A percentile compares a stretch with the other conserved stretches of the same genome.
Evolutionary conservation across 164 flowering plant genomes (phyloP).

Genomic region (Stephania japonica): DNA sequence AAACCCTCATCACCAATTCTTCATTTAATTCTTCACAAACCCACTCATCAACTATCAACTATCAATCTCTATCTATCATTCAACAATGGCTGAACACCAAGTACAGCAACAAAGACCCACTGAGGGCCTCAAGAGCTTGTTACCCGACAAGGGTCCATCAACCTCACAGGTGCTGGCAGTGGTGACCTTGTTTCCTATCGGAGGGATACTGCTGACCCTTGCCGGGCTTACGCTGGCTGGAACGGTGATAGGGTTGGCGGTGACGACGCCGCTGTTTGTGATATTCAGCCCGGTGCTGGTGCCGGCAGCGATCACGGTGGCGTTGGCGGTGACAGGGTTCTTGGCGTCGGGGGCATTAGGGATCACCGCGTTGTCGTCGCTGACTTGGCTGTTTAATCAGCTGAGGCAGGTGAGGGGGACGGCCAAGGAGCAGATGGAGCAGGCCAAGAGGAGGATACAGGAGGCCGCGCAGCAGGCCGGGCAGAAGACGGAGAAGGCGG

Average conservation of each 20-base stretch:
- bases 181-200: constrained; percentile 58
- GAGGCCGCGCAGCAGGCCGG: constrained; percentile 42
- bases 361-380: constrained; percentile 49
- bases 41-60: too few species aligned
- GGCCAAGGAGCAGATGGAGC: constrained; percentile 29
- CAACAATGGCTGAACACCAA: constrained; percentile 28
- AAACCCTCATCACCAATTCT: too few species aligned
- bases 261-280: constrained; percentile 61
- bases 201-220: constrained; percentile 54
- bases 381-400: constrained; percentile 55
- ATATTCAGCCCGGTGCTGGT: constrained; percentile 77
- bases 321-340: constrained; percentile 55
- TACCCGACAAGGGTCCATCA: constrained; percentile 32
- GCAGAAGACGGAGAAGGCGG: constrained; percentile 41
- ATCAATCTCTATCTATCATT: neutral
- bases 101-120: constrained; percentile 6
- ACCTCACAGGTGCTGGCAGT: constrained; percentile 45
- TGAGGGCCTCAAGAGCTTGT: constrained; percentile 15
- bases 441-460: constrained; percentile 30
- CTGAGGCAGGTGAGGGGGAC: constrained; percentile 22
- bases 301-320: constrained; percentile 53
- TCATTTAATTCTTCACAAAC: too few species aligned
- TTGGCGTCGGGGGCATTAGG: constrained; percentile 74
- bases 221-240: constrained; percentile 56
- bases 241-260: constrained; percentile 45